A percentile compares a stretch with the other conserved stretches of the same genome.
phyloP scores from a whole-genome alignment of 1,284 basidiomycete genomes.

The Apiotrichum veenhuisii region DNA sequence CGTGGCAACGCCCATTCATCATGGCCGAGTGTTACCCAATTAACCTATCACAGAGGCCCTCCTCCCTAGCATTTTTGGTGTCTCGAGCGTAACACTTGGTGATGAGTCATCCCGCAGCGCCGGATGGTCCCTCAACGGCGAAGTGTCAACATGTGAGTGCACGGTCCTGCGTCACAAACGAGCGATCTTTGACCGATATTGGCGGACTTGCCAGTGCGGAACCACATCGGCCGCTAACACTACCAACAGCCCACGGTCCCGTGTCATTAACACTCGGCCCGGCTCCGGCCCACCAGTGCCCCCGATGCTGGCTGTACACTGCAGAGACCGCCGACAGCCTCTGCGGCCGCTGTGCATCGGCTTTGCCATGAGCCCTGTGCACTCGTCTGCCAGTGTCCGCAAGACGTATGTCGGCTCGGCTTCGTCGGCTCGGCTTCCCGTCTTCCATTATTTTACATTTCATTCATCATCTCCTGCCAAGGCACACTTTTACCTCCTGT shows the following conservation, averaged over 20 bases:
- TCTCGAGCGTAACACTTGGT: constrained; percentile 61
- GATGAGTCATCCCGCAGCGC: constrained; percentile 29
- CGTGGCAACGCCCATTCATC: too few species aligned
- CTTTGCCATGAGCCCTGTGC: neutral
- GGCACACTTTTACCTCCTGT: too few species aligned
- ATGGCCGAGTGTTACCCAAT: neutral
- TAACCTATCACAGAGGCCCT: constrained; percentile 54
- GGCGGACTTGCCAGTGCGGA: constrained; percentile 3
- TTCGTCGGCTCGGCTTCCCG: too few species aligned
- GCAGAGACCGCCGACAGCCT: constrained; percentile 53
- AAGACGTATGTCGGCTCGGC: too few species aligned
- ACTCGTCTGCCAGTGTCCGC: too few species aligned
- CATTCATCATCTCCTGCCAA: too few species aligned
- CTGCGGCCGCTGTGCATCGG: constrained; percentile 58
- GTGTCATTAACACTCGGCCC: constrained; percentile 52
- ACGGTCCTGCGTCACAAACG: too few species aligned
- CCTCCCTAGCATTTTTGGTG: constrained; percentile 70
- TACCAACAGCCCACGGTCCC: constrained; percentile 19
- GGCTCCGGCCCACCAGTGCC: constrained; percentile 61
- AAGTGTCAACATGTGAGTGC: constrained; percentile 16
- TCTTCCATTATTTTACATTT: neutral
- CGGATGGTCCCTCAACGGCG: constrained; percentile 55
- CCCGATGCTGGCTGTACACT: constrained; percentile 72
- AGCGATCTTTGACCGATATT: too few species aligned
- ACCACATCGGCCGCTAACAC: neutral